These are phyloP conservation scores for Leccinum subtestaceum DNA, from an alignment of 768 basidiomycete genomes.

Conservation along the genomic window DNA sequence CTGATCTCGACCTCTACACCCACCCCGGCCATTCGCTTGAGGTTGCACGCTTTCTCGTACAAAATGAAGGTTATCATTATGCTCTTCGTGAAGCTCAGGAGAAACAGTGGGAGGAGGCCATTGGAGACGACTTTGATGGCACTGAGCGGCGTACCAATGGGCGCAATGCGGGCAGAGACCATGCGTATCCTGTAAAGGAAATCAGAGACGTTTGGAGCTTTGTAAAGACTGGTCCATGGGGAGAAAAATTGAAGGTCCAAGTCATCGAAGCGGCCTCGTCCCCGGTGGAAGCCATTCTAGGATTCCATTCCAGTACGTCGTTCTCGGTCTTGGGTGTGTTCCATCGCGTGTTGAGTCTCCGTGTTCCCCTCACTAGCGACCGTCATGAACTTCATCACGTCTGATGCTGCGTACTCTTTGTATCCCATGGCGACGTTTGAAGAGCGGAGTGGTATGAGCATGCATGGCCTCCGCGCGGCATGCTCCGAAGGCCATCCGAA, in stretches of 20 bases:
- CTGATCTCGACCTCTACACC: constrained; percentile 54
- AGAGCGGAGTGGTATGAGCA: no score
- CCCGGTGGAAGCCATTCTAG: constrained; percentile 34
- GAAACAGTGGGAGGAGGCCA: constrained; percentile 11
- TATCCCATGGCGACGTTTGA: no score
- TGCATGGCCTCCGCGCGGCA: background rate
- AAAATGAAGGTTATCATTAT: constrained; percentile 31
- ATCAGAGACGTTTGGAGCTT: constrained; percentile 25
- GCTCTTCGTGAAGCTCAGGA: constrained; percentile 20
- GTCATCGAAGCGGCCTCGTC: constrained; percentile 32
- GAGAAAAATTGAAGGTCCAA: constrained; percentile 34
- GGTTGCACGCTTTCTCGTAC: constrained; percentile 36
- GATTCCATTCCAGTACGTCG: constrained; percentile 47
- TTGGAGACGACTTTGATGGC: constrained; percentile 16
- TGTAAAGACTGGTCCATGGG: constrained; percentile 4
- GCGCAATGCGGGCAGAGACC: rapidly evolving
- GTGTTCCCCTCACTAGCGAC: background rate
- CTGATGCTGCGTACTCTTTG: constrained; percentile 13
- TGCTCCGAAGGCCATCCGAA: background rate
- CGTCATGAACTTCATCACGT: constrained; percentile 39
- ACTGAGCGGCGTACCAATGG: background rate
- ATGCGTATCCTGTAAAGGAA: background rate
- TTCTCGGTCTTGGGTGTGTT: background rate
- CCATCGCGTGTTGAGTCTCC: constrained; percentile 11
- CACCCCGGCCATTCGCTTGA: constrained; percentile 30